Evolutionary conservation across 345 rosid genomes (phyloP).

Genomic region (Cochlearia excelsa): DNA sequence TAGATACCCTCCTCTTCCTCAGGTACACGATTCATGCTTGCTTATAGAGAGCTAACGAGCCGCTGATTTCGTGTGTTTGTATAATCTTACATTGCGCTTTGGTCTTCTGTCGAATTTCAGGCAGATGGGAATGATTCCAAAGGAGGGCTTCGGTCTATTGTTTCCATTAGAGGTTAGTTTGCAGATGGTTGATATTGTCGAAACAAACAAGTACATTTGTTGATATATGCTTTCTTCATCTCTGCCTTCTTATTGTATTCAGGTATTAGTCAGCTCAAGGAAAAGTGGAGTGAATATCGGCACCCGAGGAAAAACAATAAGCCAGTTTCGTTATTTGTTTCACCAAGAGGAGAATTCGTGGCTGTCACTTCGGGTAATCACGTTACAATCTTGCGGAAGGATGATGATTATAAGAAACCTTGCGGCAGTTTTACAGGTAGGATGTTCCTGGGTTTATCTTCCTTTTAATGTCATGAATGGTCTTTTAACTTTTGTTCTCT

Average conservation of each 20-base stretch:
- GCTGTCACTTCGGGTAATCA: conserved; percentile 78
- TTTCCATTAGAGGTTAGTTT: conserved; percentile 50
- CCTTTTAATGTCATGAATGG: conserved; percentile 5
- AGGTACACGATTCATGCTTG: conserved; percentile 40
- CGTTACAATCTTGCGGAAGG: conserved; percentile 63
- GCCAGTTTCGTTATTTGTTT: conserved; percentile 55
- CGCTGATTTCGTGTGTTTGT: background rate
- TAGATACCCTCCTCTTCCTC: conserved; percentile 71
- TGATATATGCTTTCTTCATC: conserved; percentile 1
- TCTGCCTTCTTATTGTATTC: conserved; percentile 21
- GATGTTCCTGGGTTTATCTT: conserved; percentile 15
- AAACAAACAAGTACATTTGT: background rate
- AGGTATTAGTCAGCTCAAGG: conserved; percentile 68
- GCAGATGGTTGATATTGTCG: conserved; percentile 8
- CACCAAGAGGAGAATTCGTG: conserved; percentile 69
- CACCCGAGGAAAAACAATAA: conserved; percentile 42
- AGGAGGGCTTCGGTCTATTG: conserved; percentile 53
- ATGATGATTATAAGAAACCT: conserved; percentile 68
- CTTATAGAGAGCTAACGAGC: background rate
- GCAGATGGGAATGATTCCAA: conserved; percentile 37
- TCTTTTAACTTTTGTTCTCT: conserved; percentile 36
- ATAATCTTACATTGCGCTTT: conserved; percentile 7
- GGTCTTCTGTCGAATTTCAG: conserved; percentile 38
- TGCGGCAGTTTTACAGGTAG: conserved; percentile 63
- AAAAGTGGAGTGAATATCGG: conserved; percentile 57